These are phyloP conservation scores for Hypoxylon sp. DNA, from an alignment of 2,329 filamentous ascomycete genomes.

Conservation along the genomic window DNA sequence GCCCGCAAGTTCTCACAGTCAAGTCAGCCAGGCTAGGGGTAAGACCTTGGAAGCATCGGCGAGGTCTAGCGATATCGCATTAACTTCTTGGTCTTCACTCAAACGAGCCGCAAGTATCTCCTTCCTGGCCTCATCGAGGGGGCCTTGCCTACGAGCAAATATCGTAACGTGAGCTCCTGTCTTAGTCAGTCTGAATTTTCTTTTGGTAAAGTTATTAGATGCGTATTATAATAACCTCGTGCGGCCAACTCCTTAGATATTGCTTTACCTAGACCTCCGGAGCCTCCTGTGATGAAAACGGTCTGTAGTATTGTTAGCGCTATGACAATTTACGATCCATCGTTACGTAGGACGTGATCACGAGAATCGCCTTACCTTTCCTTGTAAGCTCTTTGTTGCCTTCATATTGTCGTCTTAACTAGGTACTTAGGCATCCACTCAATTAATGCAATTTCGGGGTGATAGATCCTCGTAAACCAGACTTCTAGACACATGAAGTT, in stretches of 20 bases:
- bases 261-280: conserved; percentile 48
- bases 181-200: not conserved
- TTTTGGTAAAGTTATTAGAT: not conserved
- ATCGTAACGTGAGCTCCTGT: conserved; percentile 35
- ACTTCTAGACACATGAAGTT: conserved; percentile 9
- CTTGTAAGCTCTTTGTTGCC: conserved; percentile 18
- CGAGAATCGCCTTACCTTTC: conserved; percentile 21
- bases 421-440: too few relatives aligned
- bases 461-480: conserved; percentile 5
- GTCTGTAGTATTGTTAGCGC: conserved; percentile 35
- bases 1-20: not conserved
- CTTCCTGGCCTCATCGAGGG: conserved; percentile 31
- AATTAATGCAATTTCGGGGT: conserved; percentile 5
- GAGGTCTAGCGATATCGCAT: conserved; percentile 26
- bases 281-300: conserved; percentile 48
- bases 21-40: not conserved
- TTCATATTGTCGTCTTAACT: conserved; percentile 17
- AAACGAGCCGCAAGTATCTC: conserved; percentile 26
- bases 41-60: conserved; percentile 28
- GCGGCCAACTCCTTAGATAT: conserved; percentile 44
- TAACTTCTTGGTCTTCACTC: conserved; percentile 29
- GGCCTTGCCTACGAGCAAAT: conserved; percentile 29
- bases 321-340: not conserved
- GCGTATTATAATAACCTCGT: conserved; percentile 13
- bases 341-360: not conserved